Conservation (phyloP, 768 basidiomycete species). For the Collybia sordida region DNA sequence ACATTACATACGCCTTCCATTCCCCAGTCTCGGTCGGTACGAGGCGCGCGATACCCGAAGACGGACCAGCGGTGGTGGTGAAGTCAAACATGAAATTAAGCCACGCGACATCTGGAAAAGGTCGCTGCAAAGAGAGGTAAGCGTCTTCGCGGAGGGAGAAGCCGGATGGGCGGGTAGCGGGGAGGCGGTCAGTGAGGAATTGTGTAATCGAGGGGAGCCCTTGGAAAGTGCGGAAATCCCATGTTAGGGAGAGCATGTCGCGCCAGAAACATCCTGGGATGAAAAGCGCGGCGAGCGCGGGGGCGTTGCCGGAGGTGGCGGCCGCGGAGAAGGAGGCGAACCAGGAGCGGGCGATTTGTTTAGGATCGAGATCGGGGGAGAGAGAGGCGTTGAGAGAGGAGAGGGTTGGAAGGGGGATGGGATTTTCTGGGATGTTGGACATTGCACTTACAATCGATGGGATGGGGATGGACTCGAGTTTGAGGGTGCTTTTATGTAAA, state of each 20-base stretch:
- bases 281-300: conserved; percentile 16
- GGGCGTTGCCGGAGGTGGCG: conserved; percentile 12
- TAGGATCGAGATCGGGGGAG: conserved; percentile 18
- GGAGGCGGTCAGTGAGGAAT: conserved; percentile 18
- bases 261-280: conserved; percentile 18
- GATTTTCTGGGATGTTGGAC: conserved; percentile 5
- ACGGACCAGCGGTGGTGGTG: conserved; percentile 40
- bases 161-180: conserved; percentile 18
- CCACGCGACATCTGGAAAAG: conserved; percentile 56
- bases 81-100: conserved; percentile 54
- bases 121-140: conserved; percentile 32
- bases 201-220: conserved; percentile 12
- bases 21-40: conserved; percentile 38
- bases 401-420: conserved; percentile 25
- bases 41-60: conserved; percentile 48
- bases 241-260: conserved; percentile 21
- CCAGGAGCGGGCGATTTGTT: conserved; percentile 23
- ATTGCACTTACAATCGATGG: too few relatives aligned
- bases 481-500: too few relatives aligned
- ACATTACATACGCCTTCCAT: conserved; percentile 57
- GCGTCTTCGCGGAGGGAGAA: conserved; percentile 28
- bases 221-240: conserved; percentile 24
- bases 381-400: conserved; percentile 20
- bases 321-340: conserved; percentile 19
- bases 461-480: too few relatives aligned